Evolutionary conservation across 2,329 filamentous ascomycete species (phyloP).

Genomic region (Cladosporium austrohemisphaericum): DNA sequence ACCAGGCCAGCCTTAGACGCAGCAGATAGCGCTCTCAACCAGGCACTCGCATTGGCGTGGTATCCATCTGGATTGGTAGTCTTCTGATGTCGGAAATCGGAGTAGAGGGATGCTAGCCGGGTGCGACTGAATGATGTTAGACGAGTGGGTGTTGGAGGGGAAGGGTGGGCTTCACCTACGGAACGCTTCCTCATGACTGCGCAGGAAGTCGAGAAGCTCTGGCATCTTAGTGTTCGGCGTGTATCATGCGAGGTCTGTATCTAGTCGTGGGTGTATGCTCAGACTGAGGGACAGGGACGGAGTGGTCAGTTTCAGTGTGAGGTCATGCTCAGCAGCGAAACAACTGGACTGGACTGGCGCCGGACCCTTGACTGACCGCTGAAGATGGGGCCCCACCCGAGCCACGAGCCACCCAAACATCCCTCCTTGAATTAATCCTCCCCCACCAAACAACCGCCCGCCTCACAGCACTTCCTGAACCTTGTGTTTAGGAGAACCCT

Average conservation of each 20-base stretch:
- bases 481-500: too few species aligned
- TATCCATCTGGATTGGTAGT: slow-evolving; percentile 82
- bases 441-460: too few species aligned
- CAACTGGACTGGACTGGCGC: too few species aligned
- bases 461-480: too few species aligned
- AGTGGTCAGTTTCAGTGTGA: background rate
- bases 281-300: background rate
- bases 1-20: slow-evolving; percentile 63
- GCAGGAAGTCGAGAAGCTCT: slow-evolving; percentile 59
- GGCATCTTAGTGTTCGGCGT: slow-evolving; percentile 18
- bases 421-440: too few species aligned
- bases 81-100: slow-evolving; percentile 73
- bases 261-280: background rate
- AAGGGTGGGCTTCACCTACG: slow-evolving; percentile 37
- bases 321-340: slow-evolving; percentile 13
- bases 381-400: too few species aligned
- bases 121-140: slow-evolving; percentile 49
- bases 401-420: too few species aligned
- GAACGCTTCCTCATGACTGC: slow-evolving; percentile 48
- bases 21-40: slow-evolving; percentile 69
- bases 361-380: too few species aligned
- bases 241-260: background rate
- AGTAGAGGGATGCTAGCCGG: slow-evolving; percentile 80
- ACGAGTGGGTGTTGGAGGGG: slow-evolving; percentile 5
- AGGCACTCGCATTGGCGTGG: slow-evolving; percentile 72